Percentiles rank a stretch among this genome's conserved stretches.
Evolutionary conservation across 1,284 basidiomycete genomes (phyloP).

Genomic region (Tilletia horrida): DNA sequence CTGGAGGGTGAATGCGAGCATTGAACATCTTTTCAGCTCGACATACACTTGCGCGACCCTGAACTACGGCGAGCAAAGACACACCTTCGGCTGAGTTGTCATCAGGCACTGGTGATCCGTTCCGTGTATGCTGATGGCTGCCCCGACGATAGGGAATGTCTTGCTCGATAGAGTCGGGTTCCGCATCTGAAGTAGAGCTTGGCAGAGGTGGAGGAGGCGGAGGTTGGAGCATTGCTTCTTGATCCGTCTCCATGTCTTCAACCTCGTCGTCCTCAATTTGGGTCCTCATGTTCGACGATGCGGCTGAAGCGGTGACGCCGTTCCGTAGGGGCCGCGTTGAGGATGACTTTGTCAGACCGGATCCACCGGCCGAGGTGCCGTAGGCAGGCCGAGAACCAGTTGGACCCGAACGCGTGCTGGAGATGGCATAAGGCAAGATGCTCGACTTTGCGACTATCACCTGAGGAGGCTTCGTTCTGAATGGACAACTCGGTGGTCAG

Average conservation of each 20-base stretch:
- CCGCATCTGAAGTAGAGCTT: neutral
- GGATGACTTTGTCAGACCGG: neutral
- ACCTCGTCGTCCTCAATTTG: neutral
- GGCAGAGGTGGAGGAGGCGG: slow-evolving; percentile 4
- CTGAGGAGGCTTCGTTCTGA: slow-evolving; percentile 10
- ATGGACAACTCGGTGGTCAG: neutral
- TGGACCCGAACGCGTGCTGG: neutral
- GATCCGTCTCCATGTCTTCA: neutral
- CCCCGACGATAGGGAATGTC: no score
- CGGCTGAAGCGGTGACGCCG: neutral
- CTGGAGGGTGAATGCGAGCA: neutral
- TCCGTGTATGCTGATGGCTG: no score
- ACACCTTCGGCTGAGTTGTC: no score
- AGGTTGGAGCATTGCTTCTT: neutral
- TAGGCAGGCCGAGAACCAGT: neutral
- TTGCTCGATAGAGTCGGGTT: no score
- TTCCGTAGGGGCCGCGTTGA: neutral
- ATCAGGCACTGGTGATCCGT: no score
- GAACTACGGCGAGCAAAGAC: no score
- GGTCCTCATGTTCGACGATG: slow-evolving; percentile 5
- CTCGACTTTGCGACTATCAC: neutral
- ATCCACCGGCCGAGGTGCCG: neutral
- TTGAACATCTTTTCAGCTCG: no score
- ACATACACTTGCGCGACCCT: no score
- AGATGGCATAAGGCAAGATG: neutral